These are phyloP conservation scores for Waltergamsia citrina DNA, from an alignment of 2,329 filamentous ascomycete genomes.

Conservation along the genomic window DNA sequence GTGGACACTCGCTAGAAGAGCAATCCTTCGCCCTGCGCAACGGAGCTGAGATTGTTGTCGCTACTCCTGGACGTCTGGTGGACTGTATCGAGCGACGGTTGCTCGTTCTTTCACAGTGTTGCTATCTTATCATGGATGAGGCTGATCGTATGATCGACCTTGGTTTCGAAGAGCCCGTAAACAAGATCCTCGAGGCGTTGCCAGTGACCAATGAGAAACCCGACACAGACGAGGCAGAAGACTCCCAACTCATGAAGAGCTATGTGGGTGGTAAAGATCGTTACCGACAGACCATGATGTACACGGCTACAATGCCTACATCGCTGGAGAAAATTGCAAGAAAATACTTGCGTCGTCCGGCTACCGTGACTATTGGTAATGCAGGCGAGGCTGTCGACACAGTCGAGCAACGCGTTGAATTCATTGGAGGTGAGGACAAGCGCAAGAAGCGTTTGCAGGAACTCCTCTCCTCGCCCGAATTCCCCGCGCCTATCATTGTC, in stretches of 20 bases:
- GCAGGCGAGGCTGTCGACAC: conserved; percentile 94
- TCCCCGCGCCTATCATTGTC: conserved; percentile 86
- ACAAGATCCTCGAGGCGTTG: conserved; percentile 91
- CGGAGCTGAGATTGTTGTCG: conserved; percentile 94
- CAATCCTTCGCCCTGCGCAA: conserved; percentile 84
- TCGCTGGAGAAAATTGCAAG: conserved; percentile 92
- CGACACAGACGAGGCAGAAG: conserved; percentile 84
- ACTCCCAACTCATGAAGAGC: conserved; percentile 73
- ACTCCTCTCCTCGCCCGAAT: conserved; percentile 73
- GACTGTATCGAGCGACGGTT: conserved; percentile 94
- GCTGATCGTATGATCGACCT: conserved; percentile 98
- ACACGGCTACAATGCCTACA: conserved; percentile 95
- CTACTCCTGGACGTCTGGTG: conserved; percentile 93
- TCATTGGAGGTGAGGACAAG: conserved; percentile 84
- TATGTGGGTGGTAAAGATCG: conserved; percentile 66
- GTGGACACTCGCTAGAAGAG: conserved; percentile 90
- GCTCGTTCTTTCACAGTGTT: conserved; percentile 89
- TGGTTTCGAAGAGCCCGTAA: conserved; percentile 94
- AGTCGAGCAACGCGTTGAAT: conserved; percentile 93
- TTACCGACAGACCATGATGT: conserved; percentile 99
- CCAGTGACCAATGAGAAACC: conserved; percentile 93
- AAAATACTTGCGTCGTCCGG: conserved; percentile 87
- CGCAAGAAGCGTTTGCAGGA: conserved; percentile 93
- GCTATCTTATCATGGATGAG: conserved; percentile 99
- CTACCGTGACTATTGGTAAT: conserved; percentile 91